phyloP scores from a whole-genome alignment of 2,329 filamentous ascomycete genomes.

The Podosphaera xanthii region DNA sequence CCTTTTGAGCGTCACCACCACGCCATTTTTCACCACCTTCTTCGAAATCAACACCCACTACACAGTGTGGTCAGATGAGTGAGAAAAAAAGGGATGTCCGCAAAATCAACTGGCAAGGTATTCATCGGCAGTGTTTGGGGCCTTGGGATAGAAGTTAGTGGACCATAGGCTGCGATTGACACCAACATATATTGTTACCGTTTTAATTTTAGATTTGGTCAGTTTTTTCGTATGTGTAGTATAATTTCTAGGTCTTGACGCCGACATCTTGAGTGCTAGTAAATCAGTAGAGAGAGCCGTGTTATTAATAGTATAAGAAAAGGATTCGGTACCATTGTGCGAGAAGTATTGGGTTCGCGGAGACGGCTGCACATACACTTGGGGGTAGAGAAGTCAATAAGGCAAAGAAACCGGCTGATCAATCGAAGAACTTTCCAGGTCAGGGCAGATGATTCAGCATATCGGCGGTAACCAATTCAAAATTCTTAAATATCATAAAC shows the following conservation, averaged over 20 bases:
- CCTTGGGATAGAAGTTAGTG: conserved; percentile 15
- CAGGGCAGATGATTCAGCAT: not conserved
- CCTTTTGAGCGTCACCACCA: conserved; percentile 43
- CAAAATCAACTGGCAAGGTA: conserved; percentile 30
- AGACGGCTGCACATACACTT: not conserved
- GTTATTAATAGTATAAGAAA: not conserved
- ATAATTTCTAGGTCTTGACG: not conserved
- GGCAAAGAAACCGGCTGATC: not conserved
- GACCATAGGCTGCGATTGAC: not conserved
- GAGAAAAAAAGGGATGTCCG: not conserved
- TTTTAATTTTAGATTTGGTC: not conserved
- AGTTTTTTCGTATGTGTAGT: not conserved
- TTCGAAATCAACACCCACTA: conserved; percentile 43
- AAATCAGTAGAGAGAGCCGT: no score
- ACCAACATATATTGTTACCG: not conserved
- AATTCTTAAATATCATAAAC: not conserved
- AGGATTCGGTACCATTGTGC: not conserved
- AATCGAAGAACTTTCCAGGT: not conserved
- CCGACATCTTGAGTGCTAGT: not conserved
- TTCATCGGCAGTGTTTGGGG: conserved; percentile 40
- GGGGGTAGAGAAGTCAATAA: not conserved
- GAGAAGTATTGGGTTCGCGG: not conserved
- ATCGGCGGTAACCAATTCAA: not conserved
- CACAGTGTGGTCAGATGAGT: not conserved
- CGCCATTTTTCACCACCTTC: conserved; percentile 55